Base-by-base conservation (phyloP, 768 basidiomycete species). In the Rhodotorula toruloides region DNA sequence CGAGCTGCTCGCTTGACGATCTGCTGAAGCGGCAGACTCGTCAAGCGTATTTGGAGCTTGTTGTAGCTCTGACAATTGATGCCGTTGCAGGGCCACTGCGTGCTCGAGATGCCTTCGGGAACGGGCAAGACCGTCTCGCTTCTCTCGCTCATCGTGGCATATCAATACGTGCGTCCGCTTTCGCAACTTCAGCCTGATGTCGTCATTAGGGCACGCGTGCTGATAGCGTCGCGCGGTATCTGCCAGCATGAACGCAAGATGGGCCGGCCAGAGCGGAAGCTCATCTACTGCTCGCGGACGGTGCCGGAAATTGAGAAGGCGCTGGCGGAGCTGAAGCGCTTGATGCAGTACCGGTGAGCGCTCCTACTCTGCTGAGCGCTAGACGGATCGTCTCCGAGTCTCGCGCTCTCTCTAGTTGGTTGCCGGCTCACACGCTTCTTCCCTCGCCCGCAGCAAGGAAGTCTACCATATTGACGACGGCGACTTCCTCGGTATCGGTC, bases 231-330 rank as follows among this genome's bases (percentile, higher is more conserved):
- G 4, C 27, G 5, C 37, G 48, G 94, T 91, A 79, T n/a, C n/a
- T n/a, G n/a, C n/a, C 89, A 91, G 77, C 89, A 91, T 29, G 88
- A 87, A 12, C 86, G 62, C 31, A 57, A 58, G 31, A 47, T 46
- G 34, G 66, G 66, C 32, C 50, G 70, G 1, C 70, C 70, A 4
- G 70, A 87, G 67, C 84, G 96, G 67, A 98, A 98, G 77, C 86
- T 99, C 63, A 87, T 99, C 67, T 99, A 99, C 78, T 99, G 96
- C 78, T 98, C 96, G 16, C 92, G 96, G 74, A 99, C 96, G 16
- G 96, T 99, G 14, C 96, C 96, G 6, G 96, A 99, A 79, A 99
- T 99, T 70, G 96, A 99, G 78, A 99, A 99, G 77, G 96, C 94
- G 0, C 81, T 99, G 63, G 86, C 92, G 7, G 96, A 99, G 79